A percentile compares a stretch with the other conserved stretches of the same genome.
phyloP scores from a whole-genome alignment of 2,329 filamentous ascomycete species.

The Microsporum audouinii region DNA sequence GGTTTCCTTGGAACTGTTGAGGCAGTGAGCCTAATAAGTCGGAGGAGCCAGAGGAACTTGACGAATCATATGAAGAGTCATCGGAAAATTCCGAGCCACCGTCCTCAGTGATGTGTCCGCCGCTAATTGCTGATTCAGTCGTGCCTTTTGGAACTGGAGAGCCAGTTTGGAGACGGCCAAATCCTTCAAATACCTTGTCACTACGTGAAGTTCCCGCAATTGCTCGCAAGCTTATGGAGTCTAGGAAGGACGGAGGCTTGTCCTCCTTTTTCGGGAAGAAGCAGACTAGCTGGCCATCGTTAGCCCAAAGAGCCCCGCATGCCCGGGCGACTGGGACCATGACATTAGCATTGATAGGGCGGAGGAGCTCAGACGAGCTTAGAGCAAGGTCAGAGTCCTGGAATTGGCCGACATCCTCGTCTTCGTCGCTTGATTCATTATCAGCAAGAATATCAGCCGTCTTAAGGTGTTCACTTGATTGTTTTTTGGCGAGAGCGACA shows the following conservation, averaged over 20 bases:
- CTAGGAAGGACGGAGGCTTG: conserved; percentile 40
- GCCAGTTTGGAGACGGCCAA: conserved; percentile 46
- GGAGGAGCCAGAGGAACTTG: conserved; percentile 38
- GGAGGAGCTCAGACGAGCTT: conserved; percentile 42
- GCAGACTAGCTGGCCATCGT: conserved; percentile 46
- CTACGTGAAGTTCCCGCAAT: conserved; percentile 38
- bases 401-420: conserved; percentile 45
- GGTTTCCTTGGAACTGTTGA: conserved; percentile 39
- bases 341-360: conserved; percentile 47
- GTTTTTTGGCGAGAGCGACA: conserved; percentile 42
- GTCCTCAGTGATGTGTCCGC: conserved; percentile 32
- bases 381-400: conserved; percentile 36
- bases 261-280: conserved; percentile 46
- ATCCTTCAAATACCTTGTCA: conserved; percentile 50
- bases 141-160: conserved; percentile 37
- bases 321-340: conserved; percentile 53
- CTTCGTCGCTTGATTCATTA: conserved; percentile 76
- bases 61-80: conserved; percentile 50
- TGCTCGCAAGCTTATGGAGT: conserved; percentile 37
- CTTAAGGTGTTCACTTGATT: conserved; percentile 42
- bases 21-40: conserved; percentile 36
- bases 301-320: conserved; percentile 47
- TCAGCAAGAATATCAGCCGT: conserved; percentile 41
- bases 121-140: conserved; percentile 37
- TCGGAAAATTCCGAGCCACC: conserved; percentile 37